These are phyloP conservation scores for Coemansia sp. DNA, from an alignment of 192 early-diverging fungal species.

Conservation along the genomic window DNA sequence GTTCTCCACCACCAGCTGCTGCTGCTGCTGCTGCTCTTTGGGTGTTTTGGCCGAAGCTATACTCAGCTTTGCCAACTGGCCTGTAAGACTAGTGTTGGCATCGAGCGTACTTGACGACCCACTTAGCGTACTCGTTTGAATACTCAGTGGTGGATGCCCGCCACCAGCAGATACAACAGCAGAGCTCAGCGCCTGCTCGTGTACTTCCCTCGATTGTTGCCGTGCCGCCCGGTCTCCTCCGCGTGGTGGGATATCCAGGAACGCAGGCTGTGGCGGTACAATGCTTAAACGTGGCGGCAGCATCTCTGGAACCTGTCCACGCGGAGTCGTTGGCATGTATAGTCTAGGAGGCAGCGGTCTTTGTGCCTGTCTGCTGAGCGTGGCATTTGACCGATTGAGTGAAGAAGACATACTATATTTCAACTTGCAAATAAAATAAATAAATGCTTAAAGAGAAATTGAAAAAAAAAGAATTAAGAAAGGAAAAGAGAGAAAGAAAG, in stretches of 20 bases:
- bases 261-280: conserved; percentile 12
- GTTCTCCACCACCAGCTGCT: conserved; percentile 5
- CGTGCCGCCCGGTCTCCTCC: conserved; percentile 39
- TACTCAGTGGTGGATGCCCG: not conserved
- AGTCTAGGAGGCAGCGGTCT: conserved; percentile 24
- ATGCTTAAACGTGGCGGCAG: conserved; percentile 26
- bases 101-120: too few relatives aligned
- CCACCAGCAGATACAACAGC: not conserved
- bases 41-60: too few relatives aligned
- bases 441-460: not conserved
- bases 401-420: conserved; percentile 7
- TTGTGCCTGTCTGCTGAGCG: conserved; percentile 10
- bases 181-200: too few relatives aligned
- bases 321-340: conserved; percentile 43
- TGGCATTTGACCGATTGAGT: conserved; percentile 53
- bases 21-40: conserved; percentile 2
- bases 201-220: conserved; percentile 43
- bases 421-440: not conserved
- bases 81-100: too few relatives aligned
- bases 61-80: conserved; percentile 27
- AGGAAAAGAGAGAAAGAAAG: not conserved
- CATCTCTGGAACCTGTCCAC: conserved; percentile 24
- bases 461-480: not conserved
- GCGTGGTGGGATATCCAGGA: not conserved
- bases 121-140: too few relatives aligned